Evolutionary conservation across 148 eudicot species (phyloP).

Genomic region (Persicaria maculosa): DNA sequence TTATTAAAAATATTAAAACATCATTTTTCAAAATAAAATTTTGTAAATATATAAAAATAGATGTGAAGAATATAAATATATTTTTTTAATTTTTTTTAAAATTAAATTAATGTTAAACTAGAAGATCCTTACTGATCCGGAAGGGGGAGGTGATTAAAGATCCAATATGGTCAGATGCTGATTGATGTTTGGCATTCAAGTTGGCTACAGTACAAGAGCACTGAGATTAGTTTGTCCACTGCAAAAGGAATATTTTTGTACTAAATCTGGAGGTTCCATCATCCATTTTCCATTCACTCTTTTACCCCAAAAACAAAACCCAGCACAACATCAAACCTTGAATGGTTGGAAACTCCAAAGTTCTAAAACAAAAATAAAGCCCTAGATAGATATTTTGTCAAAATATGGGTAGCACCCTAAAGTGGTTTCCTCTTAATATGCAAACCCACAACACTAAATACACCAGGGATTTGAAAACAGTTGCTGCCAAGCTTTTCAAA

Average conservation of each 20-base stretch:
- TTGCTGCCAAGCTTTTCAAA: slow-evolving; percentile 7
- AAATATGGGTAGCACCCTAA: slow-evolving; percentile 9
- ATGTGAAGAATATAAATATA: no score
- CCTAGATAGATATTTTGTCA: background rate
- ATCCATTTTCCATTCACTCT: background rate
- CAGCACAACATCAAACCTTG: background rate
- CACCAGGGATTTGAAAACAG: background rate
- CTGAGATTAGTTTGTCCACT: background rate
- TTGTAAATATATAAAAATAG: no score
- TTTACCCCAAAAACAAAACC: background rate
- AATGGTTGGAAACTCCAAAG: background rate
- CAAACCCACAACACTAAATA: slow-evolving; percentile 4
- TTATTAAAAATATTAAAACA: no score
- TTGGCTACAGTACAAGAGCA: slow-evolving; percentile 12
- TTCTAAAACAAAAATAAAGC: background rate
- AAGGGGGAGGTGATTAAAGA: background rate
- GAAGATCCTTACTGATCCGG: no score
- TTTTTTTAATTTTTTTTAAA: no score
- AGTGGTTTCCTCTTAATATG: slow-evolving; percentile 8
- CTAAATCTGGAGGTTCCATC: slow-evolving; percentile 8
- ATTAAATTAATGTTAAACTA: no score
- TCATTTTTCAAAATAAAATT: no score
- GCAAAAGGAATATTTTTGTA: background rate
- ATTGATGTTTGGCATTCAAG: background rate
- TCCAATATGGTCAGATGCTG: background rate